A percentile compares a stretch with the other conserved stretches of the same genome.
phyloP scores from a whole-genome alignment of 2,329 filamentous ascomycete genomes.

The Hypoxylon rubiginosum region DNA sequence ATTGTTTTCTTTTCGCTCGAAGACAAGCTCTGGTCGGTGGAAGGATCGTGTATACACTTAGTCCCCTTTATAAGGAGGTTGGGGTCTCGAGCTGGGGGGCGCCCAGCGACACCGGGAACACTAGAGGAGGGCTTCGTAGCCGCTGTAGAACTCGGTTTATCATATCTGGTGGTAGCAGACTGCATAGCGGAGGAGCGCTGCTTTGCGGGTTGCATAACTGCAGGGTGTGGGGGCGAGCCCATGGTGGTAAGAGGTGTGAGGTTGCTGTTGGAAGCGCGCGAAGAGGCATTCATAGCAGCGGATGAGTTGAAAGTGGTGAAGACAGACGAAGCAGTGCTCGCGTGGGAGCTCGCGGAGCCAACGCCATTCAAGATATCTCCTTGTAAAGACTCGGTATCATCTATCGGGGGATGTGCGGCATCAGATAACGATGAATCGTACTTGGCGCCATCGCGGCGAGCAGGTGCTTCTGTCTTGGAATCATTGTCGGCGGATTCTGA shows the following conservation, averaged over 20 bases:
- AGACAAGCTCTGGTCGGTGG: slow-evolving; percentile 55
- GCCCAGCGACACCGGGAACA: slow-evolving; percentile 52
- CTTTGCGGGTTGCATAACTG: slow-evolving; percentile 64
- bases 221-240: slow-evolving; percentile 64
- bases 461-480: slow-evolving; percentile 48
- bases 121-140: slow-evolving; percentile 51
- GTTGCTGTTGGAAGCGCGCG: slow-evolving; percentile 58
- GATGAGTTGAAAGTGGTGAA: slow-evolving; percentile 69
- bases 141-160: slow-evolving; percentile 50
- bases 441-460: slow-evolving; percentile 54
- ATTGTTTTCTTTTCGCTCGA: slow-evolving; percentile 69
- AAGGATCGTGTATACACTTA: slow-evolving; percentile 73
- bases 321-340: slow-evolving; percentile 78
- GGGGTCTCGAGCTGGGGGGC: slow-evolving; percentile 70
- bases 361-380: slow-evolving; percentile 78
- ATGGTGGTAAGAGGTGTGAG: slow-evolving; percentile 65
- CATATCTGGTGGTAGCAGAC: slow-evolving; percentile 58
- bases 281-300: slow-evolving; percentile 58
- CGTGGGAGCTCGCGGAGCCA: slow-evolving; percentile 79
- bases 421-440: slow-evolving; percentile 55
- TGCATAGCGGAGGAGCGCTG: slow-evolving; percentile 67
- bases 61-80: slow-evolving; percentile 66
- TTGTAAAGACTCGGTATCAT: slow-evolving; percentile 71
- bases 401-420: slow-evolving; percentile 56
- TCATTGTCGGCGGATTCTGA: slow-evolving; percentile 48